Evolutionary conservation across 2,329 filamentous ascomycete species (phyloP), one percentile per base, ranked within the genome.

Genomic region (Neoascochyta sp.): DNA sequence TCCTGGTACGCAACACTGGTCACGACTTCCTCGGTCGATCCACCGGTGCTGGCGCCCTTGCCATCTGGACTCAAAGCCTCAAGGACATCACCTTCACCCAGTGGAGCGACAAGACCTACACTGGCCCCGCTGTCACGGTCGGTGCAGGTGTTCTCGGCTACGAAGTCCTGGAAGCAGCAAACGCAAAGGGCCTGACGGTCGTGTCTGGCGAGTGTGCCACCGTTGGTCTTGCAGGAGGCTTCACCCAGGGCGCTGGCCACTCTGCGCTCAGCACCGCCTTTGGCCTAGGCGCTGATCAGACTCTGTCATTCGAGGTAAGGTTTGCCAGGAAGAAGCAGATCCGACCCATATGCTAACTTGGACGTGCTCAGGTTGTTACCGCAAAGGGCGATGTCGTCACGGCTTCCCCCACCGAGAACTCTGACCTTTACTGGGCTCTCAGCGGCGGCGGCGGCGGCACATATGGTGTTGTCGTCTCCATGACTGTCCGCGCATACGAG

Each of bases 381-480:
- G 49, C 55, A 23, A 40, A 51, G 9, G 60, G 61, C 9, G 29
- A 43, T 10, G 25, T 50, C 4, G 27, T 58, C n/a, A 54, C 36
- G 13, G 58, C 58, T 3, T 49, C 57, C 4, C 27, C 49, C 9
- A 45, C 41, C 4, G 19, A 53, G 14, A 56, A 62, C 32, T 15
- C 43, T 3, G 60, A 63, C 22, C 49, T 62, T 2, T 63, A 59
- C 43, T 64, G 59, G 60, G 61, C 60, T 7, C 38, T 64, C 3
- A 44, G 37, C 10, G 60, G 57, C 16, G 57, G 59, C 2, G 51
- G 50, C 3, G 54, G 52, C 10, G 50, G 54, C 10, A 56, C 52
- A 1, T 63, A 50, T 29, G 60, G 43, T 8, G 44, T 61, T 10
- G 53, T 57, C 7, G 27, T 54, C 10, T 53, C 54, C 1, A 22